Evolutionary conservation across 345 rosid genomes (phyloP).

Genomic region (Populus tremula): DNA sequence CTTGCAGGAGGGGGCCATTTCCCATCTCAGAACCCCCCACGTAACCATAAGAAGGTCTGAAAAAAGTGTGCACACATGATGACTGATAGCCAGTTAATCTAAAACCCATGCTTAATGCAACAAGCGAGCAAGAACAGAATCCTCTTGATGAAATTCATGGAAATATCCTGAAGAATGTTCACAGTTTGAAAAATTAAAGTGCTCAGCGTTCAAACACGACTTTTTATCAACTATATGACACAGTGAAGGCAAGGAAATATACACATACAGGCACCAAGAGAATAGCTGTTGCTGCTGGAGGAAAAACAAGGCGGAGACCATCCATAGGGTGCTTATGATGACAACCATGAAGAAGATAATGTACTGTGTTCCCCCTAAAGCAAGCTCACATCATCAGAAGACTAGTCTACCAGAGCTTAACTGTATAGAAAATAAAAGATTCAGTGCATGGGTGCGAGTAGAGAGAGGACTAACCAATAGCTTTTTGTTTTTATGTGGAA

Average conservation of each 20-base stretch:
- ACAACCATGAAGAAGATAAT: slow-evolving; percentile 87
- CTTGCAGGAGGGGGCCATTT: not conserved
- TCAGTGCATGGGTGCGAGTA: not conserved
- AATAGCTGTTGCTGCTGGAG: slow-evolving; percentile 76
- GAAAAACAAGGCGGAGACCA: slow-evolving; percentile 78
- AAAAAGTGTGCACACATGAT: not conserved
- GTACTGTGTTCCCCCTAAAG: slow-evolving; percentile 68
- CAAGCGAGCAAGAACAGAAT: not conserved
- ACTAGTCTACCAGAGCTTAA: not conserved
- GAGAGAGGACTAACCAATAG: slow-evolving; percentile 66
- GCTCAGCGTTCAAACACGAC: not conserved
- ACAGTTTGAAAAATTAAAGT: not conserved
- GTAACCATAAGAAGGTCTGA: not conserved
- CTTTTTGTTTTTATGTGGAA: slow-evolving; percentile 85
- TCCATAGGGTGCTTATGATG: slow-evolving; percentile 96
- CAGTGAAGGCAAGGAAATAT: not conserved
- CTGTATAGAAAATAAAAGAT: not conserved
- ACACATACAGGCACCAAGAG: slow-evolving; percentile 58
- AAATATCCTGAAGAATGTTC: not conserved
- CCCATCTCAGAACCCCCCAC: not conserved
- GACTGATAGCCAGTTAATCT: not conserved
- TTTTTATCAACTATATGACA: not conserved
- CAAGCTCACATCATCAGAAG: slow-evolving; percentile 7
- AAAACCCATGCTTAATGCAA: not conserved
- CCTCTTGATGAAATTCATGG: not conserved